Base-by-base conservation (phyloP, 163 green algal genomes). In the Volvox carteri region DNA sequence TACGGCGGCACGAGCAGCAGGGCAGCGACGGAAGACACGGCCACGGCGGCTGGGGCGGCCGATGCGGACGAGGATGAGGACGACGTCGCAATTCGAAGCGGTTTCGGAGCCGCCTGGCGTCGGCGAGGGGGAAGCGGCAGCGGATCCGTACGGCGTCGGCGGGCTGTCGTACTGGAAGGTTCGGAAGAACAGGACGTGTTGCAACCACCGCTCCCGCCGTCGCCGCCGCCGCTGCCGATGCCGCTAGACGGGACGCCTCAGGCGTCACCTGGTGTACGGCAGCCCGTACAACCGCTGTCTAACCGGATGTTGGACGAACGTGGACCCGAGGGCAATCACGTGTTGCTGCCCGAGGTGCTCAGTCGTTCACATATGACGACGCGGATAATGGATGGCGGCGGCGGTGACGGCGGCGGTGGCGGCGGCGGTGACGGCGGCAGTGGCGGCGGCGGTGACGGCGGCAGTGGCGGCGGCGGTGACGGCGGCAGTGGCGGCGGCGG, bases 141-240 rank as follows among this genome's bases (percentile, higher is more conserved):
- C 28, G 78, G 39, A 42, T 50, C 56, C 25, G 39, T 2, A 12
- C 39, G 56, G 56, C 56, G 78, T 37, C 56, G 78, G 39, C 23
- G 56, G 6, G 30, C 39, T 44, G 58, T 86, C 44, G 58, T 86
- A 21, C 78, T 86, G 37, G 78, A 86, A 23, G 78, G 78, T 9
- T 86, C 78, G 4, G 78, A 86, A 39, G 78, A 86, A 12, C 78
- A 86, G 58, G 50, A 84, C 50, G 0, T 52, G 16, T 19, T 70
- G 50, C 46, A 68, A 33, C 75, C 21, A 46, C 74, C 74, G 48
- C 74, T 46, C 48, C 75, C 48, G 75, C 50, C 30, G 48, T 12
- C 33, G 46, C 75, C 18, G 75, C 18, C 46, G 33, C 60, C 28
- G 60, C 28, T 52, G 75, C 75, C 30, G 46, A 23, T 35, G n/a